Base-by-base conservation (phyloP, 139 green algal genomes). In the Chlamydomonas urium region DNA sequence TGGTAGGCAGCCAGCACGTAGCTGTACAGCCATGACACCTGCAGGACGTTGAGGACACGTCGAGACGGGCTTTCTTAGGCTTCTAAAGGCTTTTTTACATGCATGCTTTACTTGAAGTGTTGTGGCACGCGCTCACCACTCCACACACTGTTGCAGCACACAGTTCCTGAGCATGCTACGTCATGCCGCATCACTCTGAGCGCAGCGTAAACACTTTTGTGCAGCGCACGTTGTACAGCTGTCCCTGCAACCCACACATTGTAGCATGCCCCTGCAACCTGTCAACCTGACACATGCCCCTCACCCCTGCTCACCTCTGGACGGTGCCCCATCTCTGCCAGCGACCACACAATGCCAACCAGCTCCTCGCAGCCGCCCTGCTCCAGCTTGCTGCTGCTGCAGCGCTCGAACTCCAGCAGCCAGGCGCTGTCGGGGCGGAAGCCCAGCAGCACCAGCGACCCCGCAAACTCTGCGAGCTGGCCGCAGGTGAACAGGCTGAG, bases 11-110 rank as follows among this genome's bases (percentile, higher is more conserved):
- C 69, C 53, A 81, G 67, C 42, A 84, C 72, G 72, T 79, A 83
- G 35, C 59, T 62, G 65, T 88, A 88, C 33, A 88, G 69, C 82
- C 82, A 88, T 8, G 78, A 81, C 23, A 77, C 45, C 37, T 69
- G 58, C 2, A 60, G 75, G 53, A 50, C 42, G 42, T 50, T 24
- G 42, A 14, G 14, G 10, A 24, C 10, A 8, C 8, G 10, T 24
- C 42, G 42, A 50, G 14, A 24, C 42, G 8, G 42, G 42, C 14
- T 14, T 24, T 50, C 10, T 50, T 50, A 8, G 10, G 8, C 10
- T 24, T 14, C 8, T 8, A 50, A 14, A 50, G 42, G 42, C 8
- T 50, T 50, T 8, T 24, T 14, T 50, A 14, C 8, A 50, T 24
- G 8, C 10, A 50, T 24, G 42, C 8, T 50, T 8, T 8, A 50